Conservation (phyloP, 257 asterid species). For the Nicotiana noctiflora region DNA sequence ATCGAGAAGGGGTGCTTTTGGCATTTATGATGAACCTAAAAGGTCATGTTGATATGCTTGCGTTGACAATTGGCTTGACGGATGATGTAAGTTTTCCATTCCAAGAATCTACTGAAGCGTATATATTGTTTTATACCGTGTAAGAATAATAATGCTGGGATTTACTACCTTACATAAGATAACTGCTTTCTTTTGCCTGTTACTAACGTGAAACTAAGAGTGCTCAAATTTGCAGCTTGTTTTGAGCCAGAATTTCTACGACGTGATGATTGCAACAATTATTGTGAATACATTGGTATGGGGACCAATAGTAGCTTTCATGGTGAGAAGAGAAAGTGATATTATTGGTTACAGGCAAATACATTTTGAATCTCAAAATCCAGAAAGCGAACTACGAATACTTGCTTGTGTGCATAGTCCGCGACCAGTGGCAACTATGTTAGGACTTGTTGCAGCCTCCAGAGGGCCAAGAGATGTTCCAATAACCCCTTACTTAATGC, state of each 20-base stretch:
- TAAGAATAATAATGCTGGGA: not conserved
- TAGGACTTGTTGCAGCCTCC: conserved; percentile 67
- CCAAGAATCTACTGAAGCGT: not conserved
- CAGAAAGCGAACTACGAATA: conserved; percentile 68
- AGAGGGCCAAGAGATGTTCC: conserved; percentile 56
- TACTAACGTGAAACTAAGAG: not conserved
- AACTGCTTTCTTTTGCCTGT: not conserved
- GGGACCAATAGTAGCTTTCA: conserved; percentile 77
- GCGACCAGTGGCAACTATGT: conserved; percentile 80
- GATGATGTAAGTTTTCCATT: conserved; percentile 41
- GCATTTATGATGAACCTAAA: conserved; percentile 94
- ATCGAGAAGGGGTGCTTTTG: conserved; percentile 83
- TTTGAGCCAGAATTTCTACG: conserved; percentile 53
- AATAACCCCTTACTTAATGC: conserved; percentile 75
- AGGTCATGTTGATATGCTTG: conserved; percentile 84
- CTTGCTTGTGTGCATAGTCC: conserved; percentile 82
- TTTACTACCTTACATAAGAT: not conserved
- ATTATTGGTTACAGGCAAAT: conserved; percentile 59
- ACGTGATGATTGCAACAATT: conserved; percentile 64
- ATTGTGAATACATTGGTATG: conserved; percentile 74
- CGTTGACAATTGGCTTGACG: conserved; percentile 52
- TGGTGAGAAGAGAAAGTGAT: conserved; percentile 74
- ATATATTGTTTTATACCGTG: not conserved
- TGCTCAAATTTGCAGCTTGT: conserved; percentile 43
- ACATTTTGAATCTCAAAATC: conserved; percentile 61